Evolutionary conservation across 164 flowering plant species (phyloP), one percentile per base, ranked within the genome.

Genomic region (Vitis amurensis): DNA sequence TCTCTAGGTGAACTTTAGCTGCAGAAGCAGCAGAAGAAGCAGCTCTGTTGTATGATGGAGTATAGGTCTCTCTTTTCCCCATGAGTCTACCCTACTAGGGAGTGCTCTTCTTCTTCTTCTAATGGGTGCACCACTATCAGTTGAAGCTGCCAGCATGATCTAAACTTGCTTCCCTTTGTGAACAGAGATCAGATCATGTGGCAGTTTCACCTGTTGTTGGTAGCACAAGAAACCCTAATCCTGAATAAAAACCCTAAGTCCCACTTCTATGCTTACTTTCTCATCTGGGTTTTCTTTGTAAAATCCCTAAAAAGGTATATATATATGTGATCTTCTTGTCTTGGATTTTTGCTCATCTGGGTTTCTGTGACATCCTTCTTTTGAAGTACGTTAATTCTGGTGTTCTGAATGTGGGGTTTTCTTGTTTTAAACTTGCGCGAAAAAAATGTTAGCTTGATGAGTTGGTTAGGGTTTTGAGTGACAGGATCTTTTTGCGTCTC

Each of bases 121-220:
- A 3, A 37, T 37, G 5, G 44, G 80, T 79, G 88, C 86, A 69
- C 71, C 84, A 74, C 59, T 73, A 74, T 55, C 83, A 63, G 91
- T 78, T 89, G 90, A 89, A 89, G 94, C 94, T 89, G 94, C 94
- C 91, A 89, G 94, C 94, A 82, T 89, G 94, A 88, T 89, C 94
- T 89, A 75, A 86, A 80, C 80, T 53, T 63, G 37, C 50, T 77
- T 76, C 66, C 14, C 58, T 31, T 59, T n/a, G 19, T 19, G 70
- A 76, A 78, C 77, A 56, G 68, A 64, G 84, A 80, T 81, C 80
- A 88, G 92, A 86, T 88, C 92, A 88, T 88, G 84, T 68, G 87
- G 88, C 82, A 83, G 92, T 78, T 88, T 88, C 92, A 88, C 85
- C 92, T 59, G 87, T 73, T 84, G 76, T 57, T 80, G 81, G 81